Base-by-base conservation (phyloP, 2,329 filamentous ascomycete species). In the Iodosphaeria phyllophila region DNA sequence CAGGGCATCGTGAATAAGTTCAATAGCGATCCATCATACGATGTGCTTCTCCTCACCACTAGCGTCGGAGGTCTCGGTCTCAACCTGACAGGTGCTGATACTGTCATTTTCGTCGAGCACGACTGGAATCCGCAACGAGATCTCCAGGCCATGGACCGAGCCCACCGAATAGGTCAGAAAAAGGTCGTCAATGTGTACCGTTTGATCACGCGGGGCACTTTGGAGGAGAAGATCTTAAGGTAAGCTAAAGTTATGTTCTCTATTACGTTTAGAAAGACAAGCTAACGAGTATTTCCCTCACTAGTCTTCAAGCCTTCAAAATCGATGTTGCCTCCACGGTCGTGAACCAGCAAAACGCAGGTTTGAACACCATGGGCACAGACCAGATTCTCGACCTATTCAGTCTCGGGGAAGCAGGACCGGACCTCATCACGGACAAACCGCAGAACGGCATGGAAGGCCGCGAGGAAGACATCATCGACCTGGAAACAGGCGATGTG, bases 61-160 rank as follows among this genome's bases (percentile, higher is more conserved):
- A 91, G 77, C 40, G 89, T 98, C 22, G 89, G 89, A 47, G 89
- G 89, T 33, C 60, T 98, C 2, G 89, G 89, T 15, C 65, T 98
- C 28, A 98, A 98, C 48, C 56, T 98, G 35, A 98, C 89, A 0
- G 89, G 89, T 36, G 89, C 89, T 4, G 89, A 98, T 50, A 98
- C 89, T 0, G 89, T 98, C 48, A 98, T 98, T 39, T 98, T 98
- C 42, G 91, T 98, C 16, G 89, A 98, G 51, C 91, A 98, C 50
- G 89, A 98, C 50, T 98, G 89, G 89, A 98, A 98, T 46, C 89
- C 89, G 16, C 89, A 98, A 47, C 92, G 92, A 50, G 89, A 98
- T 51, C 69, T 98, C 37, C 89, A 98, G 46, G 89, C 89, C 36
- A 98, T 98, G 89, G 89, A 98, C 46, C 82, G 89, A 31, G 89